Evolutionary conservation across 2,329 filamentous ascomycete species (phyloP).

Genomic region (Fusarium anguioides): DNA sequence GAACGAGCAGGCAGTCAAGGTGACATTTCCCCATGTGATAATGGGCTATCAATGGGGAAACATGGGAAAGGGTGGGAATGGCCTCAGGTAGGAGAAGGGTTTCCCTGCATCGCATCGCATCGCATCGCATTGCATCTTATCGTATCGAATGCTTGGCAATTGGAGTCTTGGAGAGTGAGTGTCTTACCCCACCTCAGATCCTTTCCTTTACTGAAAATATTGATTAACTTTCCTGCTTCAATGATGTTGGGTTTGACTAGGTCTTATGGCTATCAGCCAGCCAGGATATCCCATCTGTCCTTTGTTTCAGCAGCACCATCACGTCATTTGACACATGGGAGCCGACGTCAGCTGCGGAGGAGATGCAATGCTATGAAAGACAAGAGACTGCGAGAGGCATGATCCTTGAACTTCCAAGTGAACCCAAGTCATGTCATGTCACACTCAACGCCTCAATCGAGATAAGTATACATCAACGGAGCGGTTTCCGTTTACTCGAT

Average conservation of each 20-base stretch:
- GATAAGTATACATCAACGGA: not conserved
- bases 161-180: not conserved
- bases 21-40: constrained; percentile 6
- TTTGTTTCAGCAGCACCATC: constrained; percentile 14
- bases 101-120: constrained; percentile 13
- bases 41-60: not conserved
- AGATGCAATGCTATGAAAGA: not conserved
- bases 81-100: constrained; percentile 14
- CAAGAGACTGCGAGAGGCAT: constrained; percentile 9
- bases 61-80: constrained; percentile 24
- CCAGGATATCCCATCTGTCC: constrained; percentile 10
- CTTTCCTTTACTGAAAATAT: constrained; percentile 7
- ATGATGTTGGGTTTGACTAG: too few relatives aligned
- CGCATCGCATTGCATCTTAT: constrained; percentile 1
- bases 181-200: not conserved
- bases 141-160: constrained; percentile 1
- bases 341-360: not conserved
- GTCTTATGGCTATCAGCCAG: not conserved
- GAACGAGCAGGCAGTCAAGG: not conserved
- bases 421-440: not conserved
- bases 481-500: not conserved
- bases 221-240: too few relatives aligned
- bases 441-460: not conserved
- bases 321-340: constrained; percentile 25
- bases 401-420: constrained; percentile 16